Conservation (phyloP, 192 early-diverging fungal genomes). For the Podila verticillata region DNA sequence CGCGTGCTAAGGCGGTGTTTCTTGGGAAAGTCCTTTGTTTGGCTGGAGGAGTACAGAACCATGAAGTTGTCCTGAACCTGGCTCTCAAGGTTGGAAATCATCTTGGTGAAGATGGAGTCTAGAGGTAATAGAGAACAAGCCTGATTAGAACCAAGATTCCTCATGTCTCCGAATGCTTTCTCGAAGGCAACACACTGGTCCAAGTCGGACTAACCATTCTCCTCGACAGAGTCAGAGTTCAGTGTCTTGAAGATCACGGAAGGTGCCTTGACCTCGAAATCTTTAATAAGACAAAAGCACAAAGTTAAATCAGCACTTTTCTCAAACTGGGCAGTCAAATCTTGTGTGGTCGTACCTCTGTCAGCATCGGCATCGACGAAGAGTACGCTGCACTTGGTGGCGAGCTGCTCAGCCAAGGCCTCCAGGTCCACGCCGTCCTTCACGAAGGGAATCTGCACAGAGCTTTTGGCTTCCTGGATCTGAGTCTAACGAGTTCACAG, state of each 20-base stretch:
- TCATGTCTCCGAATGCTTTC: too few species aligned
- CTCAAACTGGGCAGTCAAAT: too few species aligned
- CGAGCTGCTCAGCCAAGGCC: slow-evolving; percentile 24
- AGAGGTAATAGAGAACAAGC: background rate
- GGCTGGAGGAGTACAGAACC: slow-evolving; percentile 44
- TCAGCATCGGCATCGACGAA: slow-evolving; percentile 9
- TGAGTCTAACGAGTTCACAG: slow-evolving; percentile 21
- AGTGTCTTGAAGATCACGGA: slow-evolving; percentile 42
- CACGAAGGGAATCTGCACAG: slow-evolving; percentile 46
- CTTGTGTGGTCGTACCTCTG: slow-evolving; percentile 4
- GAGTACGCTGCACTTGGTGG: slow-evolving; percentile 30
- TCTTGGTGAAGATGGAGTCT: slow-evolving; percentile 10
- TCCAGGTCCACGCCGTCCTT: slow-evolving; percentile 37
- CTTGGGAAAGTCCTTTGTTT: slow-evolving; percentile 30
- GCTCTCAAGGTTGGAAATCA: slow-evolving; percentile 2
- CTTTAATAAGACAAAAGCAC: background rate
- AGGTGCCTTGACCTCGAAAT: slow-evolving; percentile 15
- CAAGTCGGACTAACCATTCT: slow-evolving; percentile 16
- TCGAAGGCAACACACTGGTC: too few species aligned
- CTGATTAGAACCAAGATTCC: too few species aligned
- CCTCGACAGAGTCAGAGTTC: slow-evolving; percentile 8
- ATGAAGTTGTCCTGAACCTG: slow-evolving; percentile 28
- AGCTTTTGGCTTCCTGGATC: slow-evolving; percentile 25
- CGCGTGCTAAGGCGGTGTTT: slow-evolving; percentile 25
- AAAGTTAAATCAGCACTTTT: too few species aligned